Conservation (phyloP, 805 yeast genomes). For the Yarrowia bubula region DNA sequence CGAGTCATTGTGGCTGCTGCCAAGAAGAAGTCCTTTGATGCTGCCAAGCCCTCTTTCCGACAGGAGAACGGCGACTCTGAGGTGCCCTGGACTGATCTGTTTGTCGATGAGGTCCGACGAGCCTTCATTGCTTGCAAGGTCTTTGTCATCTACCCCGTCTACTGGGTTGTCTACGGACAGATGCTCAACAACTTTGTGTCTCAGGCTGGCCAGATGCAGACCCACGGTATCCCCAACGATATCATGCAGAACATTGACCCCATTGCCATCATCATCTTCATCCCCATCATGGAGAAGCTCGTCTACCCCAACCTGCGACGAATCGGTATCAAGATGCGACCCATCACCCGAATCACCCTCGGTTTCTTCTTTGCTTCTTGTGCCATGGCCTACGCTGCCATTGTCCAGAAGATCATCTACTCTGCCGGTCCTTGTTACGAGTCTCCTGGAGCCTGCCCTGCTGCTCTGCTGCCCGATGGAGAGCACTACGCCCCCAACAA, state of each 20-base stretch:
- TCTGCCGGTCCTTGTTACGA: slow-evolving; percentile 72
- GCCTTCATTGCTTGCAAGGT: slow-evolving; percentile 71
- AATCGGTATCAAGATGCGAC: slow-evolving; percentile 55
- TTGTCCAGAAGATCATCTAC: slow-evolving; percentile 69
- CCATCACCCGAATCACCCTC: slow-evolving; percentile 66
- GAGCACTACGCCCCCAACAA: slow-evolving; percentile 44
- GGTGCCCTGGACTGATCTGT: slow-evolving; percentile 61
- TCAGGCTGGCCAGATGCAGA: slow-evolving; percentile 71
- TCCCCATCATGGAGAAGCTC: slow-evolving; percentile 65
- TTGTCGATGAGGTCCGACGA: slow-evolving; percentile 70
- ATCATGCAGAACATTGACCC: slow-evolving; percentile 74
- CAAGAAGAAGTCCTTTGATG: slow-evolving; percentile 49
- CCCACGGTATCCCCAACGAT: slow-evolving; percentile 79
- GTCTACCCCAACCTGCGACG: slow-evolving; percentile 55
- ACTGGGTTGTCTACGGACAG: slow-evolving; percentile 72
- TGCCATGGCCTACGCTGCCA: slow-evolving; percentile 74
- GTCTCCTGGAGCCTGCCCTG: slow-evolving; percentile 55
- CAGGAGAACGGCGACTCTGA: slow-evolving; percentile 45
- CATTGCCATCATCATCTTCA: slow-evolving; percentile 69
- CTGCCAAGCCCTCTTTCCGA: slow-evolving; percentile 58
- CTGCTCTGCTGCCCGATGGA: slow-evolving; percentile 37
- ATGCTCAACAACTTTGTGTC: slow-evolving; percentile 71
- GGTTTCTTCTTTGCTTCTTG: slow-evolving; percentile 66
- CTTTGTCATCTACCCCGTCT: slow-evolving; percentile 66
- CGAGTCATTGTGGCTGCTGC: slow-evolving; percentile 45